Conservation (phyloP, 176 grass and related monocot species). For the sorghum (Sorghum bicolor) region DNA sequence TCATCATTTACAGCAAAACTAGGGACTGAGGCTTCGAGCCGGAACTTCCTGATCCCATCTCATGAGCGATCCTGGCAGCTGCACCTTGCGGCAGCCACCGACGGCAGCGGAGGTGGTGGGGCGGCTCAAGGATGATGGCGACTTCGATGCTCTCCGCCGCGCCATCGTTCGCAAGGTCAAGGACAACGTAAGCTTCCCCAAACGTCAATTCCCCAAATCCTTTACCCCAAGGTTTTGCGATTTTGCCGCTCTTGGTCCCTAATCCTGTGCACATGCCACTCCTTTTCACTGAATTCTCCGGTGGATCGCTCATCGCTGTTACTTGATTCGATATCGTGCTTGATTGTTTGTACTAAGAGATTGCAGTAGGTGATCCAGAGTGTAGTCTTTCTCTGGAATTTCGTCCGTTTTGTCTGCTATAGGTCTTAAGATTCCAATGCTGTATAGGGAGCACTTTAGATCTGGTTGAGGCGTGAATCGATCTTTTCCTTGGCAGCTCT, state of each 20-base stretch:
- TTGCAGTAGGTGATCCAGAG: neutral
- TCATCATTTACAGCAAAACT: neutral
- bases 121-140: slow-evolving; percentile 68
- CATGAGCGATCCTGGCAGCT: slow-evolving; percentile 24
- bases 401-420: neutral
- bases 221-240: neutral
- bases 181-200: slow-evolving; percentile 51
- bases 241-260: neutral
- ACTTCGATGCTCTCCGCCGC: slow-evolving; percentile 60
- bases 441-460: neutral
- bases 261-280: neutral
- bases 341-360: slow-evolving; percentile 11
- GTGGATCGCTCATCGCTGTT: neutral
- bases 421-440: neutral
- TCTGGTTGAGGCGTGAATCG: neutral
- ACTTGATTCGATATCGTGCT: neutral
- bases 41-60: neutral
- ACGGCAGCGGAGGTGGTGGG: slow-evolving; percentile 52
- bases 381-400: neutral
- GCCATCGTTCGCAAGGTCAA: slow-evolving; percentile 65
- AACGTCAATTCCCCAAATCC: neutral
- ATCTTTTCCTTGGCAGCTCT: neutral
- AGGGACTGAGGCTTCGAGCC: slow-evolving; percentile 12
- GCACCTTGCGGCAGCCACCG: slow-evolving; percentile 13
- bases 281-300: neutral